A percentile compares a stretch with the other conserved stretches of the same genome.
Conservation (phyloP, 768 basidiomycete species). For the Boletus rubropictus region DNA sequence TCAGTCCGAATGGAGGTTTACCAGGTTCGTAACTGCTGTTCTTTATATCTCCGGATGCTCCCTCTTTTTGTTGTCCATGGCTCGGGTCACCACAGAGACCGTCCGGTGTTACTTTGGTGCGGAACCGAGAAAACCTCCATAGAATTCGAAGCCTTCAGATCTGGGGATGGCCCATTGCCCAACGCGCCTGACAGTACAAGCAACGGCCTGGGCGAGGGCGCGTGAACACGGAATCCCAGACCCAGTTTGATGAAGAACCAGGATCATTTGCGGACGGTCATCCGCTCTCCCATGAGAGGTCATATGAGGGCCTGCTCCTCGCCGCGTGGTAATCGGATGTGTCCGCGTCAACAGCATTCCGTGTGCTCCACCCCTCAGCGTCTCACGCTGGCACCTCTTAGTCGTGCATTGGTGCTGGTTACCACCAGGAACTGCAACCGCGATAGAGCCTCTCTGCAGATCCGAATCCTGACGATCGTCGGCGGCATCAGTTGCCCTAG, state of each 20-base stretch:
- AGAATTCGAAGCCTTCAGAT: slow-evolving; percentile 13
- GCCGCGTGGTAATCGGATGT: slow-evolving; percentile 23
- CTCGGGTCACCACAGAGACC: slow-evolving; percentile 3
- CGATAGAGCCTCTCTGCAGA: slow-evolving; percentile 23
- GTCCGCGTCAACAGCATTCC: slow-evolving; percentile 11
- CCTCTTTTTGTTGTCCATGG: too few relatives aligned
- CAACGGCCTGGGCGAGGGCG: neutral
- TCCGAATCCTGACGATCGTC: slow-evolving; percentile 28
- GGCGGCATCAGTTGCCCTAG: slow-evolving; percentile 15
- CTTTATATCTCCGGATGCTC: too few relatives aligned
- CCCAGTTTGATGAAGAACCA: slow-evolving; percentile 17
- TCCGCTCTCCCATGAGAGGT: slow-evolving; percentile 13
- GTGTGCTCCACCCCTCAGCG: neutral
- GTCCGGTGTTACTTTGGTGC: slow-evolving; percentile 2
- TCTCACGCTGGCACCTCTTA: slow-evolving; percentile 1
- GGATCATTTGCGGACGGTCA: slow-evolving; percentile 3
- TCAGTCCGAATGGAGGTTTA: slow-evolving; percentile 3
- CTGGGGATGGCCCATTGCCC: slow-evolving; percentile 8
- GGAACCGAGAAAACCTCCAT: slow-evolving; percentile 12
- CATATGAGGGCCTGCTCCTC: slow-evolving; percentile 14
- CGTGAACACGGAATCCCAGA: slow-evolving; percentile 10
- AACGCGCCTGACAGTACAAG: neutral
- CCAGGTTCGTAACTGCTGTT: too few relatives aligned
- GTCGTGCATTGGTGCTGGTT: slow-evolving; percentile 16
- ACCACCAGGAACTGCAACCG: slow-evolving; percentile 8